Evolutionary conservation across 2,329 filamentous ascomycete species (phyloP).

Genomic region (Fusarium sp.): DNA sequence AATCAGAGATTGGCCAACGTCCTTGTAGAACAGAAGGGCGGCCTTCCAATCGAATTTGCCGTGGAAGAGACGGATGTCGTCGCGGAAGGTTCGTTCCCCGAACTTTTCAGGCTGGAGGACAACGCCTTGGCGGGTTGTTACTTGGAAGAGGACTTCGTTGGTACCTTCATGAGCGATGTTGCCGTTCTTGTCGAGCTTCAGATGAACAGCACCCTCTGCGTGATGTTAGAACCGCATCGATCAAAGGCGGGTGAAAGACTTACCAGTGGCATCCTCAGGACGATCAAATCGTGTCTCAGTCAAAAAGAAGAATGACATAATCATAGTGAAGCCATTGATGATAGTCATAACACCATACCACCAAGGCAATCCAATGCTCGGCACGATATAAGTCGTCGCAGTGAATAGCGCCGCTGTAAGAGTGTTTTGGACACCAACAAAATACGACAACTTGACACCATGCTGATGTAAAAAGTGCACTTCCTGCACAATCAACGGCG

Average conservation of each 20-base stretch:
- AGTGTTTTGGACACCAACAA: conserved; percentile 6
- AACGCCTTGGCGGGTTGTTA: conserved; percentile 11
- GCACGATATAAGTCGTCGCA: conserved; percentile 6
- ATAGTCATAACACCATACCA: conserved; percentile 23
- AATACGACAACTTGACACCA: not conserved
- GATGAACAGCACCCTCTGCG: conserved; percentile 5
- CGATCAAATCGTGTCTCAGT: conserved; percentile 7
- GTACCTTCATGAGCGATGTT: not conserved
- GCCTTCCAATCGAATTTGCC: not conserved
- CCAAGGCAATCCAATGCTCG: not conserved
- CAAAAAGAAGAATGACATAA: conserved; percentile 5
- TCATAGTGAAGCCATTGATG: not conserved
- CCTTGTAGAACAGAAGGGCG: not conserved
- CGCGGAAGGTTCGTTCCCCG: not conserved
- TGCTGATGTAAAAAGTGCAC: conserved; percentile 11
- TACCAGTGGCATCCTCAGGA: conserved; percentile 12
- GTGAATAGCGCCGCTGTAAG: not conserved
- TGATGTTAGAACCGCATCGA: no score
- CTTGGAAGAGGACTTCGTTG: conserved; percentile 3
- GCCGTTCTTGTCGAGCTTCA: conserved; percentile 1
- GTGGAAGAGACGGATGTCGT: conserved; percentile 1
- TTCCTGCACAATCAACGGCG: conserved; percentile 11
- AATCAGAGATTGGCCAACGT: not conserved
- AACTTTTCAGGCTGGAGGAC: conserved; percentile 11
- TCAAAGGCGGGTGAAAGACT: no score